Conservation (phyloP, 78 protist species). For the Pelomyxa schiedti region DNA sequence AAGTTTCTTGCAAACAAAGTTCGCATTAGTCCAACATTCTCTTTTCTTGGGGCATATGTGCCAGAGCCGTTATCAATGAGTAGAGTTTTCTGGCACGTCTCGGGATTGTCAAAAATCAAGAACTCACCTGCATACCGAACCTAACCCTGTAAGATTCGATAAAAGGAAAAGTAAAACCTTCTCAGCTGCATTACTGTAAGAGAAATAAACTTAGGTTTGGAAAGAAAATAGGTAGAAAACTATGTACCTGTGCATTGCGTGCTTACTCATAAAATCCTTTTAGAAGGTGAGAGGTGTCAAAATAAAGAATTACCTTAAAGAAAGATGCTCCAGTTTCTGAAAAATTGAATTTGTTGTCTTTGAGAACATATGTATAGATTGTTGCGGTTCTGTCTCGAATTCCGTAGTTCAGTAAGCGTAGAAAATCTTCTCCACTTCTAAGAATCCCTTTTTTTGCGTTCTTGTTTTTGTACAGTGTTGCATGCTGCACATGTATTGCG, state of each 20-base stretch:
- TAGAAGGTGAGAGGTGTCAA: no score
- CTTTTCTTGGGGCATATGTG: neutral
- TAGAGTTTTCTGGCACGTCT: neutral
- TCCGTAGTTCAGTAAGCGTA: neutral
- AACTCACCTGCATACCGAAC: constrained; percentile 16
- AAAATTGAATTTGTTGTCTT: neutral
- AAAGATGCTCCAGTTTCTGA: neutral
- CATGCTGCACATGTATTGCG: neutral
- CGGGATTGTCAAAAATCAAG: neutral
- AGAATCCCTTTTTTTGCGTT: neutral
- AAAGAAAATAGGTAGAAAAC: no score
- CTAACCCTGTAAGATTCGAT: no score
- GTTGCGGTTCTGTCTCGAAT: neutral
- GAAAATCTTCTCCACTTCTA: neutral
- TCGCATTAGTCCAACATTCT: neutral
- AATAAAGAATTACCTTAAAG: no score
- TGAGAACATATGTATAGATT: constrained; percentile 8
- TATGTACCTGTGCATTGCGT: constrained; percentile 2
- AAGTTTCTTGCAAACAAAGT: neutral
- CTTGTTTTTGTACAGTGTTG: neutral
- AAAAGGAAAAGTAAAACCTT: no score
- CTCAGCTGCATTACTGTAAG: no score
- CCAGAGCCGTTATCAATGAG: constrained; percentile 7
- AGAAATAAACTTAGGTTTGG: no score
- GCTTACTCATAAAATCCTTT: neutral